phyloP scores from a whole-genome alignment of 2,329 filamentous ascomycete genomes.

The Parastagonospora avenae region DNA sequence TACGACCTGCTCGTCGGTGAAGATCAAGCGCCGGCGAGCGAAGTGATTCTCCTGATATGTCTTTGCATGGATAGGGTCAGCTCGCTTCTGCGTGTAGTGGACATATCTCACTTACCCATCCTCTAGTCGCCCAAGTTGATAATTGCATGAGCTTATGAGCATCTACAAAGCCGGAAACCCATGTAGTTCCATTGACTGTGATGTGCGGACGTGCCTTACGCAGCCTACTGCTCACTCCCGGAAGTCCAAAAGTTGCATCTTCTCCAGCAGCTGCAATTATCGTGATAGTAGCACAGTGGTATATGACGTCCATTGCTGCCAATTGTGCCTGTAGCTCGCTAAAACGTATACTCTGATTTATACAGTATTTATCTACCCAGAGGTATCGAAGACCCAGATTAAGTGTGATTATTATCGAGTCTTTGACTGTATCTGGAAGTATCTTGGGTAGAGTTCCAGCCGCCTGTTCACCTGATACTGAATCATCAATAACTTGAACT shows the following conservation, averaged over 20 bases:
- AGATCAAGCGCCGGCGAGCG: constrained; percentile 3
- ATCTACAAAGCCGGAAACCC: background rate
- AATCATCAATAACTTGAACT: no score
- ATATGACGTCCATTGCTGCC: constrained; percentile 14
- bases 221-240: constrained; percentile 1
- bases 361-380: constrained; percentile 9
- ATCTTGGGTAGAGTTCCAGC: background rate
- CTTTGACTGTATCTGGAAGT: background rate
- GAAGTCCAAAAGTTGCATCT: constrained; percentile 15
- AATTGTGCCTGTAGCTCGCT: background rate
- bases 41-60: constrained; percentile 8
- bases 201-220: background rate
- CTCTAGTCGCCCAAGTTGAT: constrained; percentile 2
- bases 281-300: constrained; percentile 8
- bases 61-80: background rate
- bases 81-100: background rate
- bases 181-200: background rate
- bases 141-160: background rate
- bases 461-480: no score
- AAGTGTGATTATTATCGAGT: background rate
- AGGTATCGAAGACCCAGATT: constrained; percentile 6
- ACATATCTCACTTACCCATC: constrained; percentile 2
- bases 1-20: constrained; percentile 5
- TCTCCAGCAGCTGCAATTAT: constrained; percentile 17
- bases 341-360: background rate